Conservation (phyloP, 2,329 filamentous ascomycete species). For the Phialophora verrucosa region DNA sequence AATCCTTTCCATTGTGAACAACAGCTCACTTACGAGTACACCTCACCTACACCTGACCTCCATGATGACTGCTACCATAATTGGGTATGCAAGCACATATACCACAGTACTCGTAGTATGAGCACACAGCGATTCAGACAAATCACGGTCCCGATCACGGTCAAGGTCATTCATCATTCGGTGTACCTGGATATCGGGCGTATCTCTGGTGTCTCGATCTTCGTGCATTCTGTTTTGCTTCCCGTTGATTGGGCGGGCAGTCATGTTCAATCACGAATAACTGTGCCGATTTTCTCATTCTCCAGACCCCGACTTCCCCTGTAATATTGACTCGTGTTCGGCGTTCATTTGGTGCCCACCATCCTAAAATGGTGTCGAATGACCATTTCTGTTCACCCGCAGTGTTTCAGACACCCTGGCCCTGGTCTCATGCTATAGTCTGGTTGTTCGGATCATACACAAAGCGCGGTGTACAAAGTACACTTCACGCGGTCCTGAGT, state of each 20-base stretch:
- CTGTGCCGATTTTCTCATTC: neutral
- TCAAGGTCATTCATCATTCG: neutral
- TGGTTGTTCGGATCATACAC: neutral
- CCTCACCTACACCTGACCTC: neutral
- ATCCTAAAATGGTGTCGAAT: conserved; percentile 13
- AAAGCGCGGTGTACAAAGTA: neutral
- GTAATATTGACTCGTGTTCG: conserved; percentile 24
- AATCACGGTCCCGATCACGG: neutral
- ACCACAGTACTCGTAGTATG: neutral
- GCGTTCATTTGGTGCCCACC: conserved; percentile 16
- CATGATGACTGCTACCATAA: neutral
- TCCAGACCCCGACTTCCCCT: neutral
- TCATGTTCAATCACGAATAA: conserved; percentile 1
- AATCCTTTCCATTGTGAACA: neutral
- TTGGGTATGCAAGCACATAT: neutral
- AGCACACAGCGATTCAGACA: neutral
- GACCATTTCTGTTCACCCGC: neutral
- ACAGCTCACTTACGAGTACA: neutral
- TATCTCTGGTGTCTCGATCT: neutral
- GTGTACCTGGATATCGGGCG: neutral
- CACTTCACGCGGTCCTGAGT: neutral
- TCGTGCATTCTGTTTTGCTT: neutral
- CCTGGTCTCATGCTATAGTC: neutral
- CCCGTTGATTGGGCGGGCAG: neutral
- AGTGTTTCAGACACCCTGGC: neutral